Evolutionary conservation across 768 basidiomycete species (phyloP), one percentile per base, ranked within the genome.

Genomic region (Russula lepida): DNA sequence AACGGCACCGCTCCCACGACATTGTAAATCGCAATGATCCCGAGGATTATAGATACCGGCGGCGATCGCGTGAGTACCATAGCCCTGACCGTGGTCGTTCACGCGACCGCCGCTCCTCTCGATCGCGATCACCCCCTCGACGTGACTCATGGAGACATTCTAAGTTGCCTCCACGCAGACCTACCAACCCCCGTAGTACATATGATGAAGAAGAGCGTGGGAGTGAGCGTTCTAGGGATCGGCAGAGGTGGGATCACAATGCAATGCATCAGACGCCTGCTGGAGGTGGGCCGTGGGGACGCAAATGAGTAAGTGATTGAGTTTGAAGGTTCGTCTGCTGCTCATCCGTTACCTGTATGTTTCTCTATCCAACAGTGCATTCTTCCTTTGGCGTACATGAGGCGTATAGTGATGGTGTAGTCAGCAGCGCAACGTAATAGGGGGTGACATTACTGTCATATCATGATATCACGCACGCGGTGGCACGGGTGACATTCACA

Each of bases 231-330:
- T 77, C 74, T 60, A 70, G 76, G 44, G 79, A 82, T 62, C 73
- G 84, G 25, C 75, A 76, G 65, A 69, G 80, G 47, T 84, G 84
- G 84, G 79, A 69, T 19, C 30, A n/a, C 12, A 52, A 19, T 23
- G 17, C 23, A 81, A 56, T n/a, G 23, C 56, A 21, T 52, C 13
- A 56, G 25, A 8, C 30, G 13, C 32, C 33, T 37, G 43, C 27
- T 35, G 43, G 35, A 39, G 27, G 33, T 48, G 44, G 50, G 11
- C 25, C 2, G 19, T 44, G 37, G 60, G 48, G 54, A 23, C 27
- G 15, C 19, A 44, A 8, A 43, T 52, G 23, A 57, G 41, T 27
- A 21, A n/a, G 27, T 44, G 44, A n/a, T 3, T 52, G 28, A 35
- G 21, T 46, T 43, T 6, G 43, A 50, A 52, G 49, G 41, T 57